Conservation (phyloP, 495 filamentous ascomycete species). For the Talaromyces liani region DNA sequence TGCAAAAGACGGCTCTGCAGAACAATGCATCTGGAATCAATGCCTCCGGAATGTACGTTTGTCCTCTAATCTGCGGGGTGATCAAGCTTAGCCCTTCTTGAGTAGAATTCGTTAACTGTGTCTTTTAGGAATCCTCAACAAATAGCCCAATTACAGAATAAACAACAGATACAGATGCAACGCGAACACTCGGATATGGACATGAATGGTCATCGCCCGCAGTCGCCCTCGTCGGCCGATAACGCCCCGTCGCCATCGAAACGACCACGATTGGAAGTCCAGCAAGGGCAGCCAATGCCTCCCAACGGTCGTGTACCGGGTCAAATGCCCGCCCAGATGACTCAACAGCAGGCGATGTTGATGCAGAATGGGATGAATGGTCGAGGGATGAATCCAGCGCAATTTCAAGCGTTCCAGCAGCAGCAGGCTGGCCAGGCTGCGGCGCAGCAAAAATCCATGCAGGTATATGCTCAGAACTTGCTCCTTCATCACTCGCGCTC, state of each 20-base stretch:
- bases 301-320: conserved; percentile 69
- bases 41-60: conserved; percentile 28
- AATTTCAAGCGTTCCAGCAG: conserved; percentile 68
- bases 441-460: conserved; percentile 70
- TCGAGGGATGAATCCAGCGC: conserved; percentile 62
- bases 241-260: conserved; percentile 92
- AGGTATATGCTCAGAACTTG: conserved; percentile 78
- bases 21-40: conserved; percentile 53
- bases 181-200: conserved; percentile 82
- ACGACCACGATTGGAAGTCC: conserved; percentile 76
- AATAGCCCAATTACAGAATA: conserved; percentile 59
- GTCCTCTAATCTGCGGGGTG: conserved; percentile 4
- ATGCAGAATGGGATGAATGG: conserved; percentile 71
- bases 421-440: conserved; percentile 38
- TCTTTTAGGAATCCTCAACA: conserved; percentile 32
- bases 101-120: neutral
- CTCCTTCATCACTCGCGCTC: conserved; percentile 64
- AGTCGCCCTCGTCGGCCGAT: conserved; percentile 73
- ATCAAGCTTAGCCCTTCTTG: conserved; percentile 13
- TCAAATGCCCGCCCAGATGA: conserved; percentile 66
- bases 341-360: conserved; percentile 55
- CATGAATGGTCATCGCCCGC: conserved; percentile 71
- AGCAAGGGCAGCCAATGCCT: conserved; percentile 64
- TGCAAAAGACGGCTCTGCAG: conserved; percentile 68
- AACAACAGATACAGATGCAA: conserved; percentile 67